These are phyloP conservation scores for Leishmania tarentolae DNA, from an alignment of 208 protist genomes.

Conservation along the genomic window DNA sequence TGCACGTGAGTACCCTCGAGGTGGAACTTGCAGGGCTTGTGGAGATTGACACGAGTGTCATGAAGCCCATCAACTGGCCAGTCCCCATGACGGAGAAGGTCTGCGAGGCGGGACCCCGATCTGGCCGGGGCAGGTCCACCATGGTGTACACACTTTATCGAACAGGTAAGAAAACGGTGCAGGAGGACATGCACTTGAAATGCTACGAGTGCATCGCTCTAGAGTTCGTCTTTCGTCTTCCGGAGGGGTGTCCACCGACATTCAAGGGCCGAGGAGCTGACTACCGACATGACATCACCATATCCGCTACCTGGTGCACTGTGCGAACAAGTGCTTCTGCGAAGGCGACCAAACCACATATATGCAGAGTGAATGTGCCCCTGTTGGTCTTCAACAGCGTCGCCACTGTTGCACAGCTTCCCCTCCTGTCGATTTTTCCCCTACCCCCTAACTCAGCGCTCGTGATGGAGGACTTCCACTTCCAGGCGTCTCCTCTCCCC, in stretches of 20 bases:
- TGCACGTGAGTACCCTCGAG: conserved; percentile 33
- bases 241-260: conserved; percentile 51
- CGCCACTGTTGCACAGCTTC: conserved; percentile 25
- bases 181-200: conserved; percentile 14
- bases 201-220: conserved; percentile 27
- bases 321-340: background rate
- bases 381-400: conserved; percentile 31
- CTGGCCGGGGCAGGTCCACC: background rate
- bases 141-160: conserved; percentile 22
- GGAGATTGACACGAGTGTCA: conserved; percentile 35
- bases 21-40: conserved; percentile 32
- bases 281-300: conserved; percentile 20
- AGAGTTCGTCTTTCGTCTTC: conserved; percentile 50
- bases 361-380: conserved; percentile 12
- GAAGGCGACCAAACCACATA: background rate
- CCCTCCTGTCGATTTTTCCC: conserved; percentile 42
- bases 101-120: background rate
- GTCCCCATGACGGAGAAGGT: background rate
- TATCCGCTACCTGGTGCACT: conserved; percentile 26
- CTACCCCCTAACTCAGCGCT: conserved; percentile 18
- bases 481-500: conserved; percentile 27
- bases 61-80: conserved; percentile 35
- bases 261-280: conserved; percentile 39
- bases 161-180: conserved; percentile 19
- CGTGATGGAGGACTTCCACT: conserved; percentile 35